Conservation (phyloP, 805 yeast genomes). For the Teunomyces panamensis region DNA sequence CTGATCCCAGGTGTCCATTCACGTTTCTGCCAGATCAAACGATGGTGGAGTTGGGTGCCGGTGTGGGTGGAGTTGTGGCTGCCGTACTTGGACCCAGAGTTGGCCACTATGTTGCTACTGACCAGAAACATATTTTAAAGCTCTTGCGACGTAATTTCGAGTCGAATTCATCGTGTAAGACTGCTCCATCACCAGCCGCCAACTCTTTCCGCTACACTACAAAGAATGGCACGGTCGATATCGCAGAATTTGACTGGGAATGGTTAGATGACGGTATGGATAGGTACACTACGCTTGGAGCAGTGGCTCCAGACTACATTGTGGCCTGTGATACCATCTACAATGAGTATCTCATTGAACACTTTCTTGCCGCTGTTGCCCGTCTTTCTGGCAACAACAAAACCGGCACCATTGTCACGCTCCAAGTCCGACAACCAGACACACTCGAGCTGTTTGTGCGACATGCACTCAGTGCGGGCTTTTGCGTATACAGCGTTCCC, state of each 20-base stretch:
- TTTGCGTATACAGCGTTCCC: slow-evolving; percentile 35
- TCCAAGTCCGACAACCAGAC: slow-evolving; percentile 55
- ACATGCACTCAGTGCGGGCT: slow-evolving; percentile 23
- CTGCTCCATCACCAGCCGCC: too few relatives aligned
- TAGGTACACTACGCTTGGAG: slow-evolving; percentile 14
- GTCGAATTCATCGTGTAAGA: slow-evolving; percentile 6
- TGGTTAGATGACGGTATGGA: slow-evolving; percentile 31
- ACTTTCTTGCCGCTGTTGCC: slow-evolving; percentile 43
- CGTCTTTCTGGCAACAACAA: slow-evolving; percentile 28
- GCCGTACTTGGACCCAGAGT: slow-evolving; percentile 32
- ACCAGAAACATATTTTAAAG: slow-evolving; percentile 54
- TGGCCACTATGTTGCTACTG: slow-evolving; percentile 51
- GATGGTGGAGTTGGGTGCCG: slow-evolving; percentile 62
- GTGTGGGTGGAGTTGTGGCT: slow-evolving; percentile 53
- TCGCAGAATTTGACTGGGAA: slow-evolving; percentile 64
- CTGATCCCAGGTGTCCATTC: slow-evolving; percentile 25
- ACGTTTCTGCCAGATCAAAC: background rate
- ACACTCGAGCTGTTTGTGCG: slow-evolving; percentile 47
- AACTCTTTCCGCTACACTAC: slow-evolving; percentile 5
- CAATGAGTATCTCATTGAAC: slow-evolving; percentile 55
- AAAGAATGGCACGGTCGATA: slow-evolving; percentile 30
- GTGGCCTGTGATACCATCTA: slow-evolving; percentile 67
- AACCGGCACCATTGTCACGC: slow-evolving; percentile 38
- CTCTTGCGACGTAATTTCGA: slow-evolving; percentile 46
- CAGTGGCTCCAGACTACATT: slow-evolving; percentile 40